These are phyloP conservation scores for Ambrosiella xylebori DNA, from an alignment of 2,329 filamentous ascomycete genomes.

Conservation along the genomic window DNA sequence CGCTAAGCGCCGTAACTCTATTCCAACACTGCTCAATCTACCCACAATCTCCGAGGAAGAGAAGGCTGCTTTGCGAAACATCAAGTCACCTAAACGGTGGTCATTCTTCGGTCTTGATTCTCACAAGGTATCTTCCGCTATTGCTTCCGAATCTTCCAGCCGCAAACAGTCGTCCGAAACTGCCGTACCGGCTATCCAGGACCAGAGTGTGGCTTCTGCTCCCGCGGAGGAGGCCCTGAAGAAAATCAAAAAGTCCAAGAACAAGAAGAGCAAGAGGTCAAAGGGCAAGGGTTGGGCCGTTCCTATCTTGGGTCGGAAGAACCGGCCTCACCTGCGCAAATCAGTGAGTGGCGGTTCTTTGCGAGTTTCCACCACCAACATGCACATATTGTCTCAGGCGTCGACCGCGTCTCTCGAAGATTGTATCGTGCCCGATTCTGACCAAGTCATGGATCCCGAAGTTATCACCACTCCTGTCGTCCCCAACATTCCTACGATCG, in stretches of 20 bases:
- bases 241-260: conserved; percentile 21
- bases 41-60: conserved; percentile 17
- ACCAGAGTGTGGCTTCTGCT: conserved; percentile 7
- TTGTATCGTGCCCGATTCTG: conserved; percentile 8
- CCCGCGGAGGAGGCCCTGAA: background rate
- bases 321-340: conserved; percentile 30
- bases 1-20: conserved; percentile 39
- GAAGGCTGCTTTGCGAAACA: conserved; percentile 27
- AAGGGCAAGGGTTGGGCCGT: conserved; percentile 61
- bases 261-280: conserved; percentile 47
- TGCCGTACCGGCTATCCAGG: conserved; percentile 14
- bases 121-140: conserved; percentile 14
- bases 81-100: conserved; percentile 39
- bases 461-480: conserved; percentile 1
- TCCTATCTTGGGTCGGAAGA: conserved; percentile 46
- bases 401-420: conserved; percentile 9
- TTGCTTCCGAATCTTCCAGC: background rate
- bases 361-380: conserved; percentile 28
- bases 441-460: conserved; percentile 12
- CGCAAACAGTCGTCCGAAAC: conserved; percentile 19
- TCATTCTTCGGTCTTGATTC: conserved; percentile 46
- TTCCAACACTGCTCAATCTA: conserved; percentile 33
- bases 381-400: background rate
- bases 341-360: conserved; percentile 22
- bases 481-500: conserved; percentile 17